A percentile compares a stretch with the other conserved stretches of the same genome.
Evolutionary conservation across 257 asterid genomes (phyloP).

Genomic region (Solanum etuberosum): DNA sequence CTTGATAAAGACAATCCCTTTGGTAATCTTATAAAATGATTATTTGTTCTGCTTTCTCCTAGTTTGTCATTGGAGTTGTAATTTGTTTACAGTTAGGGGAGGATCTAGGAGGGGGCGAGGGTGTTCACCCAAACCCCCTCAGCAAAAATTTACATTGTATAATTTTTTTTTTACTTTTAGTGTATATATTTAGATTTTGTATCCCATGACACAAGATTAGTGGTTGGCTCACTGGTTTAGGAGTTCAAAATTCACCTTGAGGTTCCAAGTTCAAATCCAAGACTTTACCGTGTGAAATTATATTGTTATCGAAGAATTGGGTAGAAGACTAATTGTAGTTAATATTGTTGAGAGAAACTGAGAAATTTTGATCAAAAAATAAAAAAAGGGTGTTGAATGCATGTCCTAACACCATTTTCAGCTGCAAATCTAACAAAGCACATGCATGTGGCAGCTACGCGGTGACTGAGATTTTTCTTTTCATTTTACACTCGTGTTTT

Average conservation of each 20-base stretch:
- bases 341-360: neutral
- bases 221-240: neutral
- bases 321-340: neutral
- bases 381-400: neutral
- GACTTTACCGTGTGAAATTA: neutral
- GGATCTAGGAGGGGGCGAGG: neutral
- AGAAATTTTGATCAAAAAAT: neutral
- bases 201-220: neutral
- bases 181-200: neutral
- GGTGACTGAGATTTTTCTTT: neutral
- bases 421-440: neutral
- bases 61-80: neutral
- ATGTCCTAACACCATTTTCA: neutral
- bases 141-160: neutral
- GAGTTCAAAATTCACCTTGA: neutral
- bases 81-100: neutral
- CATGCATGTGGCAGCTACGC: neutral
- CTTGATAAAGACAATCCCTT: neutral
- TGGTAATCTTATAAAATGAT: neutral
- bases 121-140: neutral
- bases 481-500: neutral
- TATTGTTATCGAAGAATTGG: neutral
- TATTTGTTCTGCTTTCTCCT: neutral
- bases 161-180: neutral
- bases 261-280: neutral